These are phyloP conservation scores for Penicillium sp. DNA, from an alignment of 2,329 filamentous ascomycete species.

Conservation along the genomic window DNA sequence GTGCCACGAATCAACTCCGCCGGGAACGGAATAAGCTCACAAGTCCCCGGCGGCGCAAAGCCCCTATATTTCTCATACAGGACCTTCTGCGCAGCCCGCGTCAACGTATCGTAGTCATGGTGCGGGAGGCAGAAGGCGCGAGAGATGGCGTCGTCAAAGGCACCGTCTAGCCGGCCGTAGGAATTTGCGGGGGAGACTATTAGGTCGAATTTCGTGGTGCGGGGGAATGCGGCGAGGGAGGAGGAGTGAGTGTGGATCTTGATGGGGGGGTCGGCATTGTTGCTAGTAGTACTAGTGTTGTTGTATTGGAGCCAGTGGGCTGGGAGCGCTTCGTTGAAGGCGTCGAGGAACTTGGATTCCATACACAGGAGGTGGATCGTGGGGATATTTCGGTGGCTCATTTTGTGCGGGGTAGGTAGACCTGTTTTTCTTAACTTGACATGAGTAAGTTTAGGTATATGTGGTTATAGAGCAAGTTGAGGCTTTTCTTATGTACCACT, in stretches of 20 bases:
- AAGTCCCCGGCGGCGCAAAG: slow-evolving; percentile 57
- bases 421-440: neutral
- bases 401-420: neutral
- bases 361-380: slow-evolving; percentile 51
- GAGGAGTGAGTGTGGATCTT: slow-evolving; percentile 42
- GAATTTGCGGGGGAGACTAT: slow-evolving; percentile 62
- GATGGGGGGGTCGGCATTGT: slow-evolving; percentile 33
- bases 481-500: neutral
- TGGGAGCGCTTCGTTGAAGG: slow-evolving; percentile 46
- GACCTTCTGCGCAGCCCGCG: slow-evolving; percentile 48
- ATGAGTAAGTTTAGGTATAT: neutral
- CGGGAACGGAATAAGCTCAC: slow-evolving; percentile 55
- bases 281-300: slow-evolving; percentile 14
- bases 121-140: slow-evolving; percentile 50
- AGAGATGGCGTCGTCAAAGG: slow-evolving; percentile 61
- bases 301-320: slow-evolving; percentile 37
- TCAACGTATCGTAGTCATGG: slow-evolving; percentile 55
- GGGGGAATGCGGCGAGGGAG: slow-evolving; percentile 45
- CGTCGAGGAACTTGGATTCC: slow-evolving; percentile 42
- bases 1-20: slow-evolving; percentile 32
- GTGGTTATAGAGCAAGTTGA: neutral
- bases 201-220: slow-evolving; percentile 49
- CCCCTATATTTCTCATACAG: slow-evolving; percentile 56
- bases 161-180: slow-evolving; percentile 59
- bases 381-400: slow-evolving; percentile 35